A percentile compares a stretch with the other conserved stretches of the same genome.
These are phyloP conservation scores for Knufia petricola DNA, from an alignment of 2,329 filamentous ascomycete species.

Conservation along the genomic window DNA sequence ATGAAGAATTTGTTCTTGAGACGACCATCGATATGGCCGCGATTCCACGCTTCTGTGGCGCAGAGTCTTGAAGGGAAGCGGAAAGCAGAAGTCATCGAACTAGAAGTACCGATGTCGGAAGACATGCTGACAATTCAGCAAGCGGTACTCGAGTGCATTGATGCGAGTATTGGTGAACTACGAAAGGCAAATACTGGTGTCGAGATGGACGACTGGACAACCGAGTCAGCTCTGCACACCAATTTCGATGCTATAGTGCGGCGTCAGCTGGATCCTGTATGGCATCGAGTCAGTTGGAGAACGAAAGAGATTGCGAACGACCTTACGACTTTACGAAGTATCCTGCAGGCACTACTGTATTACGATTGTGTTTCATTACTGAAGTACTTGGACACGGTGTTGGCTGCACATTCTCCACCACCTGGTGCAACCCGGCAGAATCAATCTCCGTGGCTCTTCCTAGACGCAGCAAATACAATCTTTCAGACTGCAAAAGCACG, in stretches of 20 bases:
- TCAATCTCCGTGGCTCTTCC: conserved; percentile 90
- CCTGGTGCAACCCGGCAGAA: conserved; percentile 79
- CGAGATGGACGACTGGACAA: conserved; percentile 94
- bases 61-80: conserved; percentile 81
- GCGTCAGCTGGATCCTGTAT: conserved; percentile 86
- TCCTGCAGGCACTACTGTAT: conserved; percentile 70
- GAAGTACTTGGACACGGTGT: conserved; percentile 86
- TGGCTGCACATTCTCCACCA: conserved; percentile 79
- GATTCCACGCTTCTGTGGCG: conserved; percentile 85
- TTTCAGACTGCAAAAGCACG: conserved; percentile 82
- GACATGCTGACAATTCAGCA: conserved; percentile 89
- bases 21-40: conserved; percentile 81
- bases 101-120: conserved; percentile 93
- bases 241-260: conserved; percentile 86
- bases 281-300: conserved; percentile 92
- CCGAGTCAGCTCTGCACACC: conserved; percentile 83
- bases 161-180: conserved; percentile 85
- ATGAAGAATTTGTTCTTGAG: conserved; percentile 85
- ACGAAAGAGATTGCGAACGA: conserved; percentile 92
- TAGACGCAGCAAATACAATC: conserved; percentile 88
- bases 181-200: conserved; percentile 83
- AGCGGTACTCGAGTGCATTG: conserved; percentile 90
- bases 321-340: conserved; percentile 67
- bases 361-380: conserved; percentile 88
- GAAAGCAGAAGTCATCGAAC: conserved; percentile 92